Evolutionary conservation across 75 land plant genomes (phyloP).

Genomic region (Gnetum montanum): DNA sequence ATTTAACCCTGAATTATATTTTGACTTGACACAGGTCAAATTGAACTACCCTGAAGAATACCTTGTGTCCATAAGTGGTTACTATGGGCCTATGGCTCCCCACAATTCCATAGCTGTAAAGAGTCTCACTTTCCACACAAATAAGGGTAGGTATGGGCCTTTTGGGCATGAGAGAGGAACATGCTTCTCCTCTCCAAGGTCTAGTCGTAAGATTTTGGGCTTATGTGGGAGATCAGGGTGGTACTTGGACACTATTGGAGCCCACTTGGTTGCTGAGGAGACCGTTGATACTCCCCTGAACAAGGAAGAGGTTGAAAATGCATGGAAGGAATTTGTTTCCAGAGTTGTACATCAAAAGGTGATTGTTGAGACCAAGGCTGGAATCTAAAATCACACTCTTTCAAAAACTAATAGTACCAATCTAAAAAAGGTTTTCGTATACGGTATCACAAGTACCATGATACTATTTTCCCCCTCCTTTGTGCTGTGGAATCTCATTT

Average conservation of each 20-base stretch:
- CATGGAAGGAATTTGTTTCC: conserved; percentile 1
- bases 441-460: no score
- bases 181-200: conserved; percentile 32
- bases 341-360: background rate
- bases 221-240: conserved; percentile 21
- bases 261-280: background rate
- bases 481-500: no score
- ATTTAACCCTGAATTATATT: background rate
- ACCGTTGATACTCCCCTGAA: background rate
- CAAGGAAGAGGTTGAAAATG: background rate
- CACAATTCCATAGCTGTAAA: conserved; percentile 6
- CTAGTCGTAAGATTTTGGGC: conserved; percentile 49
- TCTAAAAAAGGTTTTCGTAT: no score
- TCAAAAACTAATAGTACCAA: no score
- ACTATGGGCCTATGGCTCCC: conserved; percentile 15
- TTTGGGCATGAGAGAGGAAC: conserved; percentile 43
- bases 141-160: conserved; percentile 35
- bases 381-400: no score
- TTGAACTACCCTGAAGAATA: conserved; percentile 39
- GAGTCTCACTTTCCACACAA: conserved; percentile 37
- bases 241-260: conserved; percentile 33
- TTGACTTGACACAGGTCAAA: conserved; percentile 20
- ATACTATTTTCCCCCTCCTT: no score
- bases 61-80: conserved; percentile 34
- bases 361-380: background rate